Evolutionary conservation across 2,329 filamentous ascomycete species (phyloP).

Genomic region (Aspergillus amoenus): DNA sequence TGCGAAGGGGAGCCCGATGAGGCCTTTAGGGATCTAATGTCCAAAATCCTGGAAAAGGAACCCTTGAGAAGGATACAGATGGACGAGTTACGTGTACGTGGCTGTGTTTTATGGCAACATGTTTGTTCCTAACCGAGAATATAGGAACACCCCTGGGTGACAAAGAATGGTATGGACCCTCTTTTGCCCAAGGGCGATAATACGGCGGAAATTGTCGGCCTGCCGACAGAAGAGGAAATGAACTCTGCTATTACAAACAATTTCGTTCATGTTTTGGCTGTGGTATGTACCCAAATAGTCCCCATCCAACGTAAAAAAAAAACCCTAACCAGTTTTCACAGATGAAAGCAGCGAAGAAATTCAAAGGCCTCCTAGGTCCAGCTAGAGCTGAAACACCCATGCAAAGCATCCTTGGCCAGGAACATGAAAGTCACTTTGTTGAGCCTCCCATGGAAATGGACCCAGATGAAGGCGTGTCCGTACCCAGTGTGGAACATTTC

Average conservation of each 20-base stretch:
- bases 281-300: conserved; percentile 53
- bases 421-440: conserved; percentile 54
- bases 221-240: conserved; percentile 86
- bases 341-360: conserved; percentile 89
- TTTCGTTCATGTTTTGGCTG: conserved; percentile 80
- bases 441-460: conserved; percentile 57
- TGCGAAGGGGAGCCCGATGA: conserved; percentile 65
- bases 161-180: conserved; percentile 71
- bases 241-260: conserved; percentile 87
- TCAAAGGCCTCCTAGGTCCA: conserved; percentile 71
- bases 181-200: conserved; percentile 83
- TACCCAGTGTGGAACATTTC: conserved; percentile 17
- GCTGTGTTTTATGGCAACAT: neutral
- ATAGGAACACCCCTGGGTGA: conserved; percentile 92
- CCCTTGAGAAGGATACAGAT: conserved; percentile 80
- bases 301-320: neutral
- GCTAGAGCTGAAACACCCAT: conserved; percentile 52
- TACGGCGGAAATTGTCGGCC: conserved; percentile 73
- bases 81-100: conserved; percentile 72
- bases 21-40: conserved; percentile 73
- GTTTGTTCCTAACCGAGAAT: conserved; percentile 5
- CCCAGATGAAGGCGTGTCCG: conserved; percentile 31
- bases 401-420: conserved; percentile 60
- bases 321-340: conserved; percentile 32
- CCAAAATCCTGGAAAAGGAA: conserved; percentile 76